phyloP scores from a whole-genome alignment of 2,329 filamentous ascomycete species.

The Aureobasidium sp. region DNA sequence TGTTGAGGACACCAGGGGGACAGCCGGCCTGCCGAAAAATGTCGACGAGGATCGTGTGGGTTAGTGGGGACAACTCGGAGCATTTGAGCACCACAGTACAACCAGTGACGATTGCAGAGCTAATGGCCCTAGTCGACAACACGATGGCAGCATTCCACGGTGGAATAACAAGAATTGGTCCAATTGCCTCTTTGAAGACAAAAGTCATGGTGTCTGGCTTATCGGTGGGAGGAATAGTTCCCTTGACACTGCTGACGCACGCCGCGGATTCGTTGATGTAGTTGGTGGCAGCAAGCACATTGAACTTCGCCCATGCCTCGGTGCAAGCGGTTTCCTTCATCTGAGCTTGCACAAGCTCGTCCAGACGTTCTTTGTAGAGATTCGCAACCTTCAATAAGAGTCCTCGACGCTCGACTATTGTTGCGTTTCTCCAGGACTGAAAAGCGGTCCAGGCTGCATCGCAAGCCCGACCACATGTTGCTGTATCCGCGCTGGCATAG shows the following conservation, averaged over 20 bases:
- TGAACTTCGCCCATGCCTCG: slow-evolving; percentile 34
- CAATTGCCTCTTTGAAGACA: slow-evolving; percentile 29
- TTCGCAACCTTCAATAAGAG: slow-evolving; percentile 26
- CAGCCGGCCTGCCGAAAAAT: slow-evolving; percentile 38
- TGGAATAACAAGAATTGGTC: slow-evolving; percentile 20
- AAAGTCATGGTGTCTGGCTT: slow-evolving; percentile 19
- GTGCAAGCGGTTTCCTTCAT: slow-evolving; percentile 29
- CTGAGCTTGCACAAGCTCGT: slow-evolving; percentile 24
- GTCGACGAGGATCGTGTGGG: slow-evolving; percentile 29
- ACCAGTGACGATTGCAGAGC: slow-evolving; percentile 21
- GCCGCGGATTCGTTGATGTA: slow-evolving; percentile 28
- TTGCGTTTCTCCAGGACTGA: slow-evolving; percentile 24
- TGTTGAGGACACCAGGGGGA: slow-evolving; percentile 37
- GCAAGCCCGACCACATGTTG: slow-evolving; percentile 23
- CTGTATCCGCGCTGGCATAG: slow-evolving; percentile 22
- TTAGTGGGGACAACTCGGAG: slow-evolving; percentile 21
- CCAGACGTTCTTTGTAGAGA: slow-evolving; percentile 24
- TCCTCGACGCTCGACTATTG: slow-evolving; percentile 24
- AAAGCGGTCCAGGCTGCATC: slow-evolving; percentile 27
- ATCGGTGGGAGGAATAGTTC: slow-evolving; percentile 13
- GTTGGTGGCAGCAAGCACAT: slow-evolving; percentile 26
- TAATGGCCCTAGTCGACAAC: slow-evolving; percentile 20
- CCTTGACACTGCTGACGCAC: slow-evolving; percentile 18
- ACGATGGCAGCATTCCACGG: slow-evolving; percentile 25
- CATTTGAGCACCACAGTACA: slow-evolving; percentile 23